These are phyloP conservation scores for Tolypocladium endophyticum DNA, from an alignment of 2,329 filamentous ascomycete species.

Conservation along the genomic window DNA sequence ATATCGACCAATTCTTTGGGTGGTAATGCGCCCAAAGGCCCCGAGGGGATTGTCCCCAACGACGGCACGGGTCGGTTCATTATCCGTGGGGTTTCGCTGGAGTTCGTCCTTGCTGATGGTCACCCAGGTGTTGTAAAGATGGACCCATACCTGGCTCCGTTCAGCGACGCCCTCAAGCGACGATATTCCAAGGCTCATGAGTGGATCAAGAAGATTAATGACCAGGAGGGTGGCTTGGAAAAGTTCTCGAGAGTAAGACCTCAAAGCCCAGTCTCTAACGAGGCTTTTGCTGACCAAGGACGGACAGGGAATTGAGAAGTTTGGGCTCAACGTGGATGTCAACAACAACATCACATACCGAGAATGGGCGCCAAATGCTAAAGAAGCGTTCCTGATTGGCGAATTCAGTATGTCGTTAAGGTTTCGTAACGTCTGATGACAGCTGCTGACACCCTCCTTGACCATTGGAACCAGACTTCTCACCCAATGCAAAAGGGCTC, in stretches of 20 bases:
- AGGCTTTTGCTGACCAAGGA: neutral
- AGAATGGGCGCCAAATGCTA: constrained; percentile 93
- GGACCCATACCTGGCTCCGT: constrained; percentile 84
- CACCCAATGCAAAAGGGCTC: constrained; percentile 80
- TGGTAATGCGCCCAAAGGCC: constrained; percentile 16
- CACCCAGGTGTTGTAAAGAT: constrained; percentile 68
- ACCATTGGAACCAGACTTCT: constrained; percentile 75
- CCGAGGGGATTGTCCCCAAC: constrained; percentile 42
- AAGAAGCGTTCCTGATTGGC: constrained; percentile 75
- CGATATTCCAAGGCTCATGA: constrained; percentile 71
- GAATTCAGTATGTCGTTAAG: constrained; percentile 69
- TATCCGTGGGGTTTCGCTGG: neutral
- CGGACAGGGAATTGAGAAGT: constrained; percentile 70
- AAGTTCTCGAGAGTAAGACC: constrained; percentile 70
- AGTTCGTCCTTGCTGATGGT: constrained; percentile 5
- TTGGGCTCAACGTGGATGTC: constrained; percentile 70
- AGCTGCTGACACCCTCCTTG: constrained; percentile 33
- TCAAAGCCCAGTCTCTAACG: constrained; percentile 2
- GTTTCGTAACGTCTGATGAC: neutral
- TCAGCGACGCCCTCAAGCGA: constrained; percentile 63
- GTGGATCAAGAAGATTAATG: constrained; percentile 78
- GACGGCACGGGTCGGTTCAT: constrained; percentile 58
- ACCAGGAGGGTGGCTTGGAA: constrained; percentile 78
- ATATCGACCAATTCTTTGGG: neutral
- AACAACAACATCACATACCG: constrained; percentile 83